These are phyloP conservation scores for Serendipita indica DNA, from an alignment of 768 basidiomycete genomes.

Conservation along the genomic window DNA sequence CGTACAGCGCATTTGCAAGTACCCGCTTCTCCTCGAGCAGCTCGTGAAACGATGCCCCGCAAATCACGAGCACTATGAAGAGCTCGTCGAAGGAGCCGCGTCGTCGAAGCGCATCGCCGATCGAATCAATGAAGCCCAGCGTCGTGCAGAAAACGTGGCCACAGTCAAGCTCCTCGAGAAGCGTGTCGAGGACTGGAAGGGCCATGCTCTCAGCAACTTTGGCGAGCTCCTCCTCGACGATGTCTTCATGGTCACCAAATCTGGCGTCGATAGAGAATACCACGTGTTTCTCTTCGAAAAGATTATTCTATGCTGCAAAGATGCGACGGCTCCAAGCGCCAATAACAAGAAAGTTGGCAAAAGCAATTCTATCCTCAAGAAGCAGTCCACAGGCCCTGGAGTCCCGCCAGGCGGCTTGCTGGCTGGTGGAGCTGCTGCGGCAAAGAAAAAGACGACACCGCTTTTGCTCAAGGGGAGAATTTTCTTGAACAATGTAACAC, in stretches of 20 bases:
- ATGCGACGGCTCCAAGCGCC: constrained; percentile 46
- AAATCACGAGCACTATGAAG: constrained; percentile 56
- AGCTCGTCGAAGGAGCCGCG: constrained; percentile 68
- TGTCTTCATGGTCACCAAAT: constrained; percentile 89
- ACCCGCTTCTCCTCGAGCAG: constrained; percentile 85
- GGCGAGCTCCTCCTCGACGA: constrained; percentile 91
- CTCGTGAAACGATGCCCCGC: constrained; percentile 56
- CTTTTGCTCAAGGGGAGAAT: constrained; percentile 91
- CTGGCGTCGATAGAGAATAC: constrained; percentile 92
- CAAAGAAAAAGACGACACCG: constrained; percentile 62
- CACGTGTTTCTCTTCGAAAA: constrained; percentile 98
- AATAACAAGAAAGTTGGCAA: constrained; percentile 56
- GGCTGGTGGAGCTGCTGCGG: constrained; percentile 34
- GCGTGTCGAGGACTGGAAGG: constrained; percentile 98
- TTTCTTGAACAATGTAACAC: constrained; percentile 89
- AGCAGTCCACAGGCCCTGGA: constrained; percentile 36
- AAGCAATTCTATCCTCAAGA: constrained; percentile 81
- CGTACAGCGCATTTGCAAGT: constrained; percentile 96
- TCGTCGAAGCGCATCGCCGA: constrained; percentile 88
- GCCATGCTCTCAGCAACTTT: constrained; percentile 88
- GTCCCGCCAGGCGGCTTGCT: constrained; percentile 29
- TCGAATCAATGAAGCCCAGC: constrained; percentile 89
- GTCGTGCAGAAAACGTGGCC: constrained; percentile 78
- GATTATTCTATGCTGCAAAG: constrained; percentile 98
- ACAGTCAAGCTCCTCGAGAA: constrained; percentile 74